Evolutionary conservation across 2,329 filamentous ascomycete species (phyloP), one percentile per base, ranked within the genome.

Genomic region (Calonectria leucothoes): DNA sequence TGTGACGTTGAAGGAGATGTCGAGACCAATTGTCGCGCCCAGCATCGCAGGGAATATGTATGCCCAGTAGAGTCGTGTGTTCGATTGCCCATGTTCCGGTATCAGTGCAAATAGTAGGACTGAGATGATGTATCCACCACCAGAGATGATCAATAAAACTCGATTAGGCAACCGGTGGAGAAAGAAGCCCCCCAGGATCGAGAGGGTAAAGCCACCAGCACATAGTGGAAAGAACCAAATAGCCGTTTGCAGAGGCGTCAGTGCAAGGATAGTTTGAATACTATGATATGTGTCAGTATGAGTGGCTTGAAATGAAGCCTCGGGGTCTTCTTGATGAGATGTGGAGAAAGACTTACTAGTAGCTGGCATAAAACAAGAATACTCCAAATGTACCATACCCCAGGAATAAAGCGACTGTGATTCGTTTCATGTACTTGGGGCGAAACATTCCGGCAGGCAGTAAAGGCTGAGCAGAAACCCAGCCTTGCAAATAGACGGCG

Each of bases 1-100:
- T 23, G 90, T 88, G 1, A 93, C 86, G 70, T 90, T 93, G 83
- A 90, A 93, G 12, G 89, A 89, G 51, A 93, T 87, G 77, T 94
- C 92, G 66, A 93, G 90, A 2, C 90, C 91, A 20, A 92, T 83
- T 0, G 92, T 93, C 15, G 87, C 88, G 71, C 88, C 88, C 17
- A 90, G 83, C 88, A 90, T 90, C 6, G 87, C 82, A 0, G 91
- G 90, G 76, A 93, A 92, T 4, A 91, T 86, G 78, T 87, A 93
- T 0, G 89, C 87, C 92, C 92, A 93, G 82, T 91, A 90, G 70
- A 85, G 88, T 0, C 85, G 87, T 5, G 51, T 37, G 2, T 35
- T 61, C 20, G 55, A 39, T 8, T 61, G 35, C 14, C 55, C 33
- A n/a, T 61, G 14, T 11, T 27, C 20, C 0, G 70, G 70, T 27